Conservation (phyloP, 2,329 filamentous ascomycete genomes). For the Didymella pomorum region DNA sequence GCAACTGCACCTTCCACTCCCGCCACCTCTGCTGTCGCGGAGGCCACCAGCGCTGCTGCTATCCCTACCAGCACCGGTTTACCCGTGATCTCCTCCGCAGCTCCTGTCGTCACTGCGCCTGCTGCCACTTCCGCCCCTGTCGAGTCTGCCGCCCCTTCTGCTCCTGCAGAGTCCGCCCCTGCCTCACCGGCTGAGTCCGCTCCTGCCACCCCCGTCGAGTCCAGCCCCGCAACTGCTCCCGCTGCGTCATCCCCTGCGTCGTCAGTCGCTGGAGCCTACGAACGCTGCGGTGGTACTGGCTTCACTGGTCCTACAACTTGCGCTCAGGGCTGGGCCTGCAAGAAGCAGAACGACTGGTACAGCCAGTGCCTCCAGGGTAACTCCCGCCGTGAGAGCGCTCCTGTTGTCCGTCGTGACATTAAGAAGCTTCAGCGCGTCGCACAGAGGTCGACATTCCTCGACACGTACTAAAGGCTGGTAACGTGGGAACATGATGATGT, state of each 20-base stretch:
- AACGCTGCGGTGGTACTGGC: slow-evolving; percentile 55
- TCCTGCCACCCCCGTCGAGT: slow-evolving; percentile 13
- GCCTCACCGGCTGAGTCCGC: background rate
- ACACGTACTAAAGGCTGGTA: background rate
- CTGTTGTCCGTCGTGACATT: slow-evolving; percentile 17
- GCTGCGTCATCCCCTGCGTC: slow-evolving; percentile 13
- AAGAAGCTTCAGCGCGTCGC: slow-evolving; percentile 18
- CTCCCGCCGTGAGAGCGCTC: slow-evolving; percentile 9
- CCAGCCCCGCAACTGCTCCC: slow-evolving; percentile 10
- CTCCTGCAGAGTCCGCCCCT: slow-evolving; percentile 9
- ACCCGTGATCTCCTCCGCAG: slow-evolving; percentile 4
- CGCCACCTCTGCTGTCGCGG: slow-evolving; percentile 8
- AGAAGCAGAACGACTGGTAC: slow-evolving; percentile 54
- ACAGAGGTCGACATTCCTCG: slow-evolving; percentile 8
- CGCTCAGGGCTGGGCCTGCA: slow-evolving; percentile 50
- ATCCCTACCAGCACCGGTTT: slow-evolving; percentile 8
- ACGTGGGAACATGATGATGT: background rate
- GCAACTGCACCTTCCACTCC: slow-evolving; percentile 28
- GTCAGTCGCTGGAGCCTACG: slow-evolving; percentile 37
- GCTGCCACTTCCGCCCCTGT: slow-evolving; percentile 13
- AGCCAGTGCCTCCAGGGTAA: slow-evolving; percentile 48
- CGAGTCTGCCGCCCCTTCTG: slow-evolving; percentile 14
- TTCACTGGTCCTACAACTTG: slow-evolving; percentile 54
- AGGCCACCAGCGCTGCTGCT: slow-evolving; percentile 14
- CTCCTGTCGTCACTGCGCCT: slow-evolving; percentile 13